Conservation (phyloP, 371 early-diverging fungal genomes). For the Dinochytrium kinnereticum region DNA sequence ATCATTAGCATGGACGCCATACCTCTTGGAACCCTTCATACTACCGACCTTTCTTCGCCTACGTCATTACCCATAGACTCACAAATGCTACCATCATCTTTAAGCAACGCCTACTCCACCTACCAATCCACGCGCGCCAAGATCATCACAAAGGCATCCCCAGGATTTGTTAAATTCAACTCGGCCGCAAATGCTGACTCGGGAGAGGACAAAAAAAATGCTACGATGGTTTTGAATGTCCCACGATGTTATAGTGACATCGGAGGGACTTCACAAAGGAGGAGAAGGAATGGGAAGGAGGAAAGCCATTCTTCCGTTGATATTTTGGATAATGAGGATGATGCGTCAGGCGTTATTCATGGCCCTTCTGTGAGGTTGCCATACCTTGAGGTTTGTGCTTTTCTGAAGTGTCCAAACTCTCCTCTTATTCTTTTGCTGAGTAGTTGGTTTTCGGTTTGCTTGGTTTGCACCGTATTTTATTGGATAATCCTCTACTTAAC, state of each 20-base stretch:
- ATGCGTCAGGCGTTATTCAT: neutral
- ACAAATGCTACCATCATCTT: neutral
- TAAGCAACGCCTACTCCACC: neutral
- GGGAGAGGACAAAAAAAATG: too few species aligned
- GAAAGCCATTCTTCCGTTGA: neutral
- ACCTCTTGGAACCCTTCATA: neutral
- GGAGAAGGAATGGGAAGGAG: neutral
- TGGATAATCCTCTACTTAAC: too few species aligned
- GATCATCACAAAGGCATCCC: neutral
- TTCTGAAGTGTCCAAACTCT: too few species aligned
- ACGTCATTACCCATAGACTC: neutral
- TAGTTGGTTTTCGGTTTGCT: too few species aligned
- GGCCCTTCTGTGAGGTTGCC: neutral
- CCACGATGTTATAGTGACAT: neutral
- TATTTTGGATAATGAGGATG: neutral
- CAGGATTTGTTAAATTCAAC: neutral
- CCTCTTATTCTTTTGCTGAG: too few species aligned
- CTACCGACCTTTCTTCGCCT: neutral
- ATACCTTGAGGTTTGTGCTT: neutral
- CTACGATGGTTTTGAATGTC: neutral
- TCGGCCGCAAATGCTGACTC: neutral
- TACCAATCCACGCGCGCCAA: neutral
- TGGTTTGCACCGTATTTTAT: too few species aligned
- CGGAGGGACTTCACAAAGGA: neutral
- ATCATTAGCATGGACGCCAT: conserved; percentile 2